Evolutionary conservation across 306 rosid genomes (phyloP), one percentile per base, ranked within the genome.

Genomic region (Canavalia ensiformis): DNA sequence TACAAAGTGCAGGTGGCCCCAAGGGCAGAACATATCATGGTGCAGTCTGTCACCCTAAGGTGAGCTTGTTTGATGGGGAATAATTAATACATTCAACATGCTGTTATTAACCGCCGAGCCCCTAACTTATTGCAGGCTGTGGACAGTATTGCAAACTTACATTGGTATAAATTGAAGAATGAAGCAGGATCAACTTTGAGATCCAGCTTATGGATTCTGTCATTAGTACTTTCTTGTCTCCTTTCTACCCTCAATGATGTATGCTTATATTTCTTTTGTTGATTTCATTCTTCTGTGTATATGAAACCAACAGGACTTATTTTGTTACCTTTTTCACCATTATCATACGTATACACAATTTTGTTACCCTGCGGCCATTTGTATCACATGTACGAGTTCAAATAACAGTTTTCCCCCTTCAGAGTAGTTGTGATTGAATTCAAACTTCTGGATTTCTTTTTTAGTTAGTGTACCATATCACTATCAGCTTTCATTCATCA

Each of bases 41-140:
- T 54, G 84, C 62, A 42, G 42, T 77, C 59, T 70, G 72, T 58
- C 81, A 69, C 78, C 62, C n/a, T 74, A 41, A 70, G 84, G 84
- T 86, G 56, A 77, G 85, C 73, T 74, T 29, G 47, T 76, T 68
- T 68, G 73, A 30, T 62, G 3, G 5, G 64, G 33, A 25, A 68
- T 46, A 29, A 72, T 58, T 47, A 50, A 70, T 37, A 57, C 58
- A 28, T 68, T 39, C 25, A 47, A 13, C 68, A 3, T 37, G 55
- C 51, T 51, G 56, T 66, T 77, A 73, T 25, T 74, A 74, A 84
- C 58, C 75, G 12, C 2, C 11, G 4, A 11, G 28, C 29, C 29
- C 33, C 47, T 65, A 45, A 30, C 29, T 42, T 62, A 34, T 39
- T 60, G 79, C 91, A 78, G 91, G 89, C 77, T 79, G 68, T 58